phyloP scores from a whole-genome alignment of 768 basidiomycete genomes.

The Amanita subjunquillea region DNA sequence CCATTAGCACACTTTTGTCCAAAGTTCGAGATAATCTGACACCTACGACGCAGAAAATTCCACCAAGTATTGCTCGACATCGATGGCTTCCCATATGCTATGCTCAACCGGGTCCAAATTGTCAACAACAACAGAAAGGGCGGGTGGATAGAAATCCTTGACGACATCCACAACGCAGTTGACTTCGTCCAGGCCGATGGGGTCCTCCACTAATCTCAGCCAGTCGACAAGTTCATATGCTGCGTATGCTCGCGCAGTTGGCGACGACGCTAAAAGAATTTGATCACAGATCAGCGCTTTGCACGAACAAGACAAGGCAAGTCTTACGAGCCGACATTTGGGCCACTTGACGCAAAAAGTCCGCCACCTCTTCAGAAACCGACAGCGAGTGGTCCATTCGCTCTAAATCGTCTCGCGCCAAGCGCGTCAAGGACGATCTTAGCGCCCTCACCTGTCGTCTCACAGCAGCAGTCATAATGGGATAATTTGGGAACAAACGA shows the following conservation, averaged over 20 bases:
- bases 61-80: constrained; percentile 9
- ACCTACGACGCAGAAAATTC: constrained; percentile 17
- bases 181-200: constrained; percentile 26
- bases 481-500: constrained; percentile 21
- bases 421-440: constrained; percentile 18
- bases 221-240: constrained; percentile 59
- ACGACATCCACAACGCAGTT: constrained; percentile 29
- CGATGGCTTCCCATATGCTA: constrained; percentile 30
- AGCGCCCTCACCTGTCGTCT: constrained; percentile 35
- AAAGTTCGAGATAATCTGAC: not conserved
- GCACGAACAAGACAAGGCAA: not conserved
- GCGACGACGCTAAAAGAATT: constrained; percentile 24
- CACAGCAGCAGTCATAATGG: constrained; percentile 28
- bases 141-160: constrained; percentile 27
- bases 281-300: not conserved
- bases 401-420: not conserved
- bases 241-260: constrained; percentile 19
- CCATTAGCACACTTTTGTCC: not conserved
- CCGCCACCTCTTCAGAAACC: constrained; percentile 19
- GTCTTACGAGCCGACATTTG: constrained; percentile 36
- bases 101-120: constrained; percentile 30
- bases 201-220: constrained; percentile 36
- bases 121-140: constrained; percentile 31
- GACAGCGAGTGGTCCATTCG: constrained; percentile 5
- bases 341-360: constrained; percentile 36